Percentiles rank a stretch among this genome's conserved stretches.
Conservation (phyloP, 129 eudicot genomes). For the Artemisia annua region DNA sequence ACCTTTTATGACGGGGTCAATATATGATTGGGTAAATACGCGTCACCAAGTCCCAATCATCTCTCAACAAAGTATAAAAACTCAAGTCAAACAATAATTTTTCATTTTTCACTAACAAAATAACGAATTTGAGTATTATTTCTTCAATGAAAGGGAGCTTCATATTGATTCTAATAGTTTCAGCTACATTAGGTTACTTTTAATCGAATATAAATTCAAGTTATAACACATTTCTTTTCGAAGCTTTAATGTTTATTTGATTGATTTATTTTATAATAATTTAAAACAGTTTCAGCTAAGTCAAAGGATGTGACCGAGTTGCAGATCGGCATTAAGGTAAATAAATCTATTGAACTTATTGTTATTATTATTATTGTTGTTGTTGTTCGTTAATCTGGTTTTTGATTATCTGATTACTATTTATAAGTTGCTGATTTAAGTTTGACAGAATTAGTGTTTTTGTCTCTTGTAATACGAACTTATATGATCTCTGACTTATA, state of each 20-base stretch:
- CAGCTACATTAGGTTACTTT: slow-evolving; percentile 44
- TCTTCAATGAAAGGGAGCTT: slow-evolving; percentile 26
- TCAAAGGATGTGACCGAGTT: slow-evolving; percentile 79
- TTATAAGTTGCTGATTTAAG: too few species aligned
- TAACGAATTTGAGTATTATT: slow-evolving; percentile 27
- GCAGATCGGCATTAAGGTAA: slow-evolving; percentile 95
- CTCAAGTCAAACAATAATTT: slow-evolving; percentile 10
- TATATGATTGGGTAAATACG: slow-evolving; percentile 22
- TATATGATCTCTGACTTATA: too few species aligned
- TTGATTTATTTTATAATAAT: slow-evolving; percentile 22
- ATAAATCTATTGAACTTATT: too few species aligned
- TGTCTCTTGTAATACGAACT: too few species aligned
- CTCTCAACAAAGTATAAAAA: background rate
- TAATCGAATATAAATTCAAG: background rate
- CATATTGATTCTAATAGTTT: slow-evolving; percentile 37
- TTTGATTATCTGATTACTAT: too few species aligned
- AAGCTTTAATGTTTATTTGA: background rate
- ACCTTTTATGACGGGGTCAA: slow-evolving; percentile 24
- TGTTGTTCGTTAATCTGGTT: too few species aligned
- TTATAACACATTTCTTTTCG: background rate
- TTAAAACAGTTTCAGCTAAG: slow-evolving; percentile 63
- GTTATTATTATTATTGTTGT: too few species aligned
- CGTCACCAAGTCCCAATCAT: slow-evolving; percentile 27
- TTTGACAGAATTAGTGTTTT: too few species aligned
- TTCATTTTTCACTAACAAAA: background rate